Conservation (phyloP, 129 eudicot genomes). For the Flaveria trinervia region DNA sequence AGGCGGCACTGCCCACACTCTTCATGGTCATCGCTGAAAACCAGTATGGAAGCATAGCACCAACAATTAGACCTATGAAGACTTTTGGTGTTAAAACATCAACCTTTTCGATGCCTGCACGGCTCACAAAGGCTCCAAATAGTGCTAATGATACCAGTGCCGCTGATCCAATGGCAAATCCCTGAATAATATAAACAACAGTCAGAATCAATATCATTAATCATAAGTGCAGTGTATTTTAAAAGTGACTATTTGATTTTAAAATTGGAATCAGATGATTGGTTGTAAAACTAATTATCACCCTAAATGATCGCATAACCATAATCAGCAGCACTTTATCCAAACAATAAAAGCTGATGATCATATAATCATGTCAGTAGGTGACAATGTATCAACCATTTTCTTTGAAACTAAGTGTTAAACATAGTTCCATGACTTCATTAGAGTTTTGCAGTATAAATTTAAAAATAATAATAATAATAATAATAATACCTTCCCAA, state of each 20-base stretch:
- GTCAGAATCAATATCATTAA: neutral
- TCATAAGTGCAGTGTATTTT: neutral
- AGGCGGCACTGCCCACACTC: constrained; percentile 90
- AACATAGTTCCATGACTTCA: neutral
- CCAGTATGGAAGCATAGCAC: constrained; percentile 98
- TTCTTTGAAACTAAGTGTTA: neutral
- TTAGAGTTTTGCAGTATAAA: neutral
- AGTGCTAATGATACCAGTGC: constrained; percentile 78
- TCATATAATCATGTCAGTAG: neutral
- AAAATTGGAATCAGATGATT: neutral
- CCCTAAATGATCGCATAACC: too few species aligned
- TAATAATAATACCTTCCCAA: constrained; percentile 62
- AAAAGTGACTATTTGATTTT: neutral
- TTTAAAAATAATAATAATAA: neutral
- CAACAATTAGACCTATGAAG: constrained; percentile 77
- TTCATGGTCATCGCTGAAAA: constrained; percentile 98
- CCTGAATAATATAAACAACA: constrained; percentile 30
- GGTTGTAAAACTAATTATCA: neutral
- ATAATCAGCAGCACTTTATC: too few species aligned
- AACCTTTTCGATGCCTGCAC: constrained; percentile 66
- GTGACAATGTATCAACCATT: neutral
- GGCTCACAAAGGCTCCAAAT: constrained; percentile 88
- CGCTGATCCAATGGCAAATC: constrained; percentile 94
- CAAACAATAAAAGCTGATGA: too few species aligned
- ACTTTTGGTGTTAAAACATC: constrained; percentile 86